These are phyloP conservation scores for Rhizomucor miehei DNA, from an alignment of 371 early-diverging fungal genomes.

Conservation along the genomic window DNA sequence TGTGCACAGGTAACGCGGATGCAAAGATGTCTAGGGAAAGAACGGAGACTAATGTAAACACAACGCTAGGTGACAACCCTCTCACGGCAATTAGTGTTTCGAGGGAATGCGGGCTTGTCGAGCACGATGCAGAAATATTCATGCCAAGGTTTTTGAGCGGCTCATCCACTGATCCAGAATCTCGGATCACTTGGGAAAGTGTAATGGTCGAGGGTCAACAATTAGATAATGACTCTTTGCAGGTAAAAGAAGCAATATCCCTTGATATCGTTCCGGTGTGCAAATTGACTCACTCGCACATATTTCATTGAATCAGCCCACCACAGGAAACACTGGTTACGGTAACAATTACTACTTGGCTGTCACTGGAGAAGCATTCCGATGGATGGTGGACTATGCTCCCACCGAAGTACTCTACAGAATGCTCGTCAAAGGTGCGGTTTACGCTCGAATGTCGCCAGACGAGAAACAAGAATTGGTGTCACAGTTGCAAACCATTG, in stretches of 20 bases:
- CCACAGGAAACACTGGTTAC: background rate
- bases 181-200: constrained; percentile 74
- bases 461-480: constrained; percentile 97
- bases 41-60: background rate
- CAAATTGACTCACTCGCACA: background rate
- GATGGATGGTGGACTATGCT: constrained; percentile 89
- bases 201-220: constrained; percentile 54
- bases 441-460: constrained; percentile 99
- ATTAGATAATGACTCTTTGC: constrained; percentile 63
- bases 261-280: constrained; percentile 7
- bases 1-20: constrained; percentile 87
- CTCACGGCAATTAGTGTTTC: constrained; percentile 98
- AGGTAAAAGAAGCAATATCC: constrained; percentile 30
- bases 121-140: constrained; percentile 52
- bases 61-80: constrained; percentile 81
- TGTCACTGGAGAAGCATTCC: constrained; percentile 94
- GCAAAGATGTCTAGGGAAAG: constrained; percentile 1
- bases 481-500: constrained; percentile 81
- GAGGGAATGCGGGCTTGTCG: constrained; percentile 83
- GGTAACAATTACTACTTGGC: constrained; percentile 71
- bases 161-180: constrained; percentile 46
- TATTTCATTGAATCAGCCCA: constrained; percentile 4
- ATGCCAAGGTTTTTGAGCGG: constrained; percentile 55
- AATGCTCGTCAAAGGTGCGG: constrained; percentile 86
- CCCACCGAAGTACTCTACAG: constrained; percentile 65